Evolutionary conservation across 2,329 filamentous ascomycete species (phyloP).

Genomic region (Aspergillus luchuensis): DNA sequence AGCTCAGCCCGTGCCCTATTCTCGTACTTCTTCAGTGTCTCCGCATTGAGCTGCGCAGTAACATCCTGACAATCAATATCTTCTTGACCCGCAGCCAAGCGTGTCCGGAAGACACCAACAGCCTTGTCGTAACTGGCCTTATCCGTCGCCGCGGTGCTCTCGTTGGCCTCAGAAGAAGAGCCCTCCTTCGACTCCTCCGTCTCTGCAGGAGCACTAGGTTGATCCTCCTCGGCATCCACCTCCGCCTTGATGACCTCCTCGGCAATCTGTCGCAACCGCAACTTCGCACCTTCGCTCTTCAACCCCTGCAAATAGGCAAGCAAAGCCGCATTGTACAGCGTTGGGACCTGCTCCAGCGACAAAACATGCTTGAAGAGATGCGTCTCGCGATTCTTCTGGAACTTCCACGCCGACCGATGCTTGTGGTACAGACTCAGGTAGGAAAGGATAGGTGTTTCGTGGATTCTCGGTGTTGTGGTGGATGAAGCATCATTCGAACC

Average conservation of each 20-base stretch:
- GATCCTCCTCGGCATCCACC: slow-evolving; percentile 31
- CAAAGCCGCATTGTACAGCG: slow-evolving; percentile 68
- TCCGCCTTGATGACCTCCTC: slow-evolving; percentile 56
- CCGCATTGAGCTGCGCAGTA: slow-evolving; percentile 27
- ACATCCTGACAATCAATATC: slow-evolving; percentile 26
- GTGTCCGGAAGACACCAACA: slow-evolving; percentile 51
- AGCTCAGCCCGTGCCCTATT: slow-evolving; percentile 43
- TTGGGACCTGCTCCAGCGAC: slow-evolving; percentile 69
- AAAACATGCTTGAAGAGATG: slow-evolving; percentile 82
- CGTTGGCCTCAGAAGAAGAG: not conserved
- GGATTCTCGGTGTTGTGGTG: slow-evolving; percentile 21
- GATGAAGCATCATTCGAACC: slow-evolving; percentile 19
- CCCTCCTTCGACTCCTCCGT: slow-evolving; percentile 12
- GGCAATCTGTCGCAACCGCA: slow-evolving; percentile 66
- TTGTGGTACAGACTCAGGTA: slow-evolving; percentile 78
- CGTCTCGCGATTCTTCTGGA: slow-evolving; percentile 91
- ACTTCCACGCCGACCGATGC: slow-evolving; percentile 78
- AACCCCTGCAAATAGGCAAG: slow-evolving; percentile 77
- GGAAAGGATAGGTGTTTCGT: slow-evolving; percentile 61
- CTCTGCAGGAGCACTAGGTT: slow-evolving; percentile 18
- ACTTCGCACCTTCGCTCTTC: slow-evolving; percentile 71
- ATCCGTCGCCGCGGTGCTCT: slow-evolving; percentile 13
- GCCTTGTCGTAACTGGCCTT: slow-evolving; percentile 50
- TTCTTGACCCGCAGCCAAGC: slow-evolving; percentile 29
- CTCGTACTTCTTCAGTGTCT: slow-evolving; percentile 32